phyloP scores from a whole-genome alignment of 805 yeast species.

The Lipomyces oligophaga region DNA sequence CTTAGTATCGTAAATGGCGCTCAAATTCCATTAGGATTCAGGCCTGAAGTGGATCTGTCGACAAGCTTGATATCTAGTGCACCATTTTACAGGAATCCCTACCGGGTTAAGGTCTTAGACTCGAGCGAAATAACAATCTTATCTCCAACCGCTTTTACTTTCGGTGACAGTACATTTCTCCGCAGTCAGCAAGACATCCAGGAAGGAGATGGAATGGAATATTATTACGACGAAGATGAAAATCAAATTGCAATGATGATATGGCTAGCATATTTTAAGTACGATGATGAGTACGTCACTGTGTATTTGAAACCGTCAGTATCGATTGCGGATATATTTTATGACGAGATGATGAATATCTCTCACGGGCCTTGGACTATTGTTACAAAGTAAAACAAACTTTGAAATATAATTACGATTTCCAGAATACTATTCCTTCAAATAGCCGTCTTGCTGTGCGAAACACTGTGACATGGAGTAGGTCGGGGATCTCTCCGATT shows the following conservation, averaged over 20 bases:
- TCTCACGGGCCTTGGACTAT: no score
- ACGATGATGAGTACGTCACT: background rate
- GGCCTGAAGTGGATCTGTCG: no score
- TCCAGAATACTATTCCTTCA: background rate
- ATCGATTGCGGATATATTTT: background rate
- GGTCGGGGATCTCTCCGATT: background rate
- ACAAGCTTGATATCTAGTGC: no score
- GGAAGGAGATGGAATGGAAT: background rate
- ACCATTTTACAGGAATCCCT: background rate
- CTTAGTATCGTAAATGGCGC: no score
- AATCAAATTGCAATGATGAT: background rate
- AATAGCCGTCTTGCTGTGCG: background rate
- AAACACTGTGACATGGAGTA: background rate
- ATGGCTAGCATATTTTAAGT: background rate
- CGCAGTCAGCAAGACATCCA: background rate
- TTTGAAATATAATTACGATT: background rate
- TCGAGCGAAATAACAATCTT: background rate
- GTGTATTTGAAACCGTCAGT: background rate
- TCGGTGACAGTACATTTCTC: no score
- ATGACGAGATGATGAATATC: no score
- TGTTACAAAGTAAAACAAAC: background rate
- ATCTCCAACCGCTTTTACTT: background rate
- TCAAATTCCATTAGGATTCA: no score
- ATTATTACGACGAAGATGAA: background rate
- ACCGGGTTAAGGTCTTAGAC: background rate